Conservation (phyloP, 2,329 filamentous ascomycete species). For the Zymoseptoria pseudotritici region DNA sequence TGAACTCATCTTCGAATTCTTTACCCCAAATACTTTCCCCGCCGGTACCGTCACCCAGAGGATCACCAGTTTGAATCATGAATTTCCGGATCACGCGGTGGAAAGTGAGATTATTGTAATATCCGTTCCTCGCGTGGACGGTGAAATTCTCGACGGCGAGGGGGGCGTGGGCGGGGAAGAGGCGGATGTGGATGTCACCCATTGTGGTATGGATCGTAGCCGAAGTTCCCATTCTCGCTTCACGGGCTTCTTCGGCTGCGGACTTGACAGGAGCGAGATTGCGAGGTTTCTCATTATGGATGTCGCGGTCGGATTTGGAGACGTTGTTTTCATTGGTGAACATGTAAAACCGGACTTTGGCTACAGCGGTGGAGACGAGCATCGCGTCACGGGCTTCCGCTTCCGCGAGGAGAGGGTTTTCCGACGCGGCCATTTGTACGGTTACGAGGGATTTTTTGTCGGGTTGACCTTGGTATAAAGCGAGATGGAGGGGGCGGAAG, state of each 20-base stretch:
- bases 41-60: slow-evolving; percentile 79
- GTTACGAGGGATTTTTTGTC: slow-evolving; percentile 91
- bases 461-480: slow-evolving; percentile 88
- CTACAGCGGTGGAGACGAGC: slow-evolving; percentile 72
- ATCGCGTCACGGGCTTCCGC: slow-evolving; percentile 88
- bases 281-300: slow-evolving; percentile 89
- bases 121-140: slow-evolving; percentile 78
- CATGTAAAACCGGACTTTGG: slow-evolving; percentile 93
- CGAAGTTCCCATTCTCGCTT: slow-evolving; percentile 64
- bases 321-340: slow-evolving; percentile 86
- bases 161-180: slow-evolving; percentile 88
- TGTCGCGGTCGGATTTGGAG: slow-evolving; percentile 75
- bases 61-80: slow-evolving; percentile 91
- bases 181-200: slow-evolving; percentile 85
- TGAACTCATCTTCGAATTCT: slow-evolving; percentile 91
- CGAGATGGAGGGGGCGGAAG: slow-evolving; percentile 73
- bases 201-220: slow-evolving; percentile 87
- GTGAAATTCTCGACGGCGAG: slow-evolving; percentile 97
- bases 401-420: slow-evolving; percentile 86
- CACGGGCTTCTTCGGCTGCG: slow-evolving; percentile 49
- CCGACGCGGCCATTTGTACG: slow-evolving; percentile 92
- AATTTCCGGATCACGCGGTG: slow-evolving; percentile 96
- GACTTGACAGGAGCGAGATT: slow-evolving; percentile 46
- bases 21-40: slow-evolving; percentile 90
- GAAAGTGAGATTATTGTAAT: slow-evolving; percentile 97